Evolutionary conservation across 164 flowering plant genomes (phyloP), one percentile per base, ranked within the genome.

Genomic region (Magnolia sinica): DNA sequence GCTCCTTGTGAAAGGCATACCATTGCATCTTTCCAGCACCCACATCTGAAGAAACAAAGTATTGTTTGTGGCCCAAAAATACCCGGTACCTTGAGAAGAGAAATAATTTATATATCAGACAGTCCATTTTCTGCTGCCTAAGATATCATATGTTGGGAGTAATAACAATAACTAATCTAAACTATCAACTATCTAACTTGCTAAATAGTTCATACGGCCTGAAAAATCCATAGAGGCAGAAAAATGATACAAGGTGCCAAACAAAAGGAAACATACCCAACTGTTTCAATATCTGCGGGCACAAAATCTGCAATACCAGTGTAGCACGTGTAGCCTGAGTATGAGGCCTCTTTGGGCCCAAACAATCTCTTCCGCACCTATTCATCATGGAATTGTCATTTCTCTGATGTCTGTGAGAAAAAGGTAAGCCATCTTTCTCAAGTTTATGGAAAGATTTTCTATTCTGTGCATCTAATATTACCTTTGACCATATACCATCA

Each of bases 401-500:
- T 10, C 37, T 68, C 4, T 63, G 31, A 50, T 64, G 70, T 66
- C 71, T 23, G 7, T 10, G 18, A 11, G 20, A 10, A 8, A 7
- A 50, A 18, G 45, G 52, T 55, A 70, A 66, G 51, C 22, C 52
- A 50, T 2, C 1, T 9, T 51, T 16, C 37, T 20, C 63, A 72
- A 22, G 8, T 52, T 72, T 51, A 23, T 23, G 74, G 8, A 55
- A 72, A 72, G 19, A 52, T 3, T 49, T 50, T 20, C 8, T 50
- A 72, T 23, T 19, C 59, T 27, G 14, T 71, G 73, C 8, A 69
- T 11, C 9, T 18, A 68, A 16, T n/a, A 51, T 20, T 86, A 94
- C 97, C 97, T 96, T 94, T 7, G 99, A 94, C 93, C 99, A 81
- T 80, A 96, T 96, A n/a, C 99, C 99, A 85, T 96, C 98, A 66